These are phyloP conservation scores for Tolypocladium guangdongense DNA, from an alignment of 2,329 filamentous ascomycete species.

Conservation along the genomic window DNA sequence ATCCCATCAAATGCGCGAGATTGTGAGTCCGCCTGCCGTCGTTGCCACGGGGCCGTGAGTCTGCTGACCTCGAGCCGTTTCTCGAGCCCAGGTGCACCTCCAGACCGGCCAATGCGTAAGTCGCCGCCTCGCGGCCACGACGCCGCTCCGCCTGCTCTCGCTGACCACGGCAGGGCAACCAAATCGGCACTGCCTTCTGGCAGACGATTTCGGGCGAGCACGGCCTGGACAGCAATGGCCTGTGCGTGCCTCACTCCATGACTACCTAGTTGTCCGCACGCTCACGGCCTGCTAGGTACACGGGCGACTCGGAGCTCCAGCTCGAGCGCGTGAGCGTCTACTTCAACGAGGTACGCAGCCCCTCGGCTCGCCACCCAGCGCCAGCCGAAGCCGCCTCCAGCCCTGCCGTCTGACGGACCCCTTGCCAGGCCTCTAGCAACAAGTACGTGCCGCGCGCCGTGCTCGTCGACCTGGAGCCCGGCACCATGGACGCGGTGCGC, in stretches of 20 bases:
- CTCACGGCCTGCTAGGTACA: conserved; percentile 35
- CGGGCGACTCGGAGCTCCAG: conserved; percentile 96
- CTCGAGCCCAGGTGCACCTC: conserved; percentile 80
- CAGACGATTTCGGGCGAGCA: conserved; percentile 83
- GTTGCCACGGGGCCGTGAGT: conserved; percentile 23
- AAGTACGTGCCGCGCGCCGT: conserved; percentile 99
- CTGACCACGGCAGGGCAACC: conserved; percentile 73
- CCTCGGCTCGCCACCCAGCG: neutral
- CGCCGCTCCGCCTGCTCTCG: neutral
- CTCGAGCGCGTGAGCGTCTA: conserved; percentile 99
- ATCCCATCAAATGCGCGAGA: conserved; percentile 40
- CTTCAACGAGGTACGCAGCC: conserved; percentile 63
- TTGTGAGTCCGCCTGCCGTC: too few relatives aligned
- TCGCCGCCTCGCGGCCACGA: conserved; percentile 10
- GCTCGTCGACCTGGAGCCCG: conserved; percentile 97
- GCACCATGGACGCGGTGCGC: conserved; percentile 99
- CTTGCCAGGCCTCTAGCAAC: conserved; percentile 75
- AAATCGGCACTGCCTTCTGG: conserved; percentile 99
- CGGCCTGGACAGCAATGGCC: conserved; percentile 91
- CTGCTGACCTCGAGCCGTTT: conserved; percentile 43
- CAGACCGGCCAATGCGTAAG: conserved; percentile 98
- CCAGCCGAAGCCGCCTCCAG: too few relatives aligned
- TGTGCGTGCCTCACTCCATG: conserved; percentile 37
- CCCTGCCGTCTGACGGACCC: conserved; percentile 11
- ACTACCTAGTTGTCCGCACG: too few relatives aligned